A percentile compares a stretch with the other conserved stretches of the same genome.
Conservation (phyloP, 805 yeast species). For the Candida xiaguanensis region DNA sequence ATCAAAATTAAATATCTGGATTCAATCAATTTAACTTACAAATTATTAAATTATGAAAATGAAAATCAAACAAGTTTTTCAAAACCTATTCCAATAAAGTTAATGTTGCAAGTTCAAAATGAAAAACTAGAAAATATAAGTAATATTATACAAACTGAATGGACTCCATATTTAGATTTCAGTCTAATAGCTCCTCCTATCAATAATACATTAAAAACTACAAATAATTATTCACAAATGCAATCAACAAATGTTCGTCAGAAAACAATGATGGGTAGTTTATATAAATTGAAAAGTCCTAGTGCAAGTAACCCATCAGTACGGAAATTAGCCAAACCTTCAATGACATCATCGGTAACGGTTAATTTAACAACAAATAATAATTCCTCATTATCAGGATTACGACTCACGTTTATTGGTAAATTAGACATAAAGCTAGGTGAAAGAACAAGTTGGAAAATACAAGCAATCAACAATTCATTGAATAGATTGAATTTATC, state of each 20-base stretch:
- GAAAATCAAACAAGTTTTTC: slow-evolving; percentile 14
- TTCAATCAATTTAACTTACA: slow-evolving; percentile 33
- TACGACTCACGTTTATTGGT: slow-evolving; percentile 57
- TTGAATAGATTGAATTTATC: slow-evolving; percentile 49
- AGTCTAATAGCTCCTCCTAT: slow-evolving; percentile 36
- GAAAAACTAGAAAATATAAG: slow-evolving; percentile 17
- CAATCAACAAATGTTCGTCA: slow-evolving; percentile 18
- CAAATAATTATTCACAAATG: slow-evolving; percentile 18
- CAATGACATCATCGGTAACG: slow-evolving; percentile 18
- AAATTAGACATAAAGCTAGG: slow-evolving; percentile 60
- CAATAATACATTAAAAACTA: slow-evolving; percentile 31
- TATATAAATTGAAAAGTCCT: slow-evolving; percentile 16
- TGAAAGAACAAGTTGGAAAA: slow-evolving; percentile 55
- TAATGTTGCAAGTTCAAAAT: slow-evolving; percentile 23
- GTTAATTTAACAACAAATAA: slow-evolving; percentile 30
- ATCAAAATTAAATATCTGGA: slow-evolving; percentile 22
- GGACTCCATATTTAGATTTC: slow-evolving; percentile 40
- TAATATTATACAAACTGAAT: slow-evolving; percentile 28
- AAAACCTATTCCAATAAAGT: slow-evolving; percentile 23
- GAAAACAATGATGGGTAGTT: slow-evolving; percentile 20
- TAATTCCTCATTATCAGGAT: slow-evolving; percentile 26
- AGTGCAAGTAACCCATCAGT: slow-evolving; percentile 9
- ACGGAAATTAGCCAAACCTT: slow-evolving; percentile 6
- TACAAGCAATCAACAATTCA: slow-evolving; percentile 64
- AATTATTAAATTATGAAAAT: slow-evolving; percentile 26